These are phyloP conservation scores for Brassica napus DNA, from an alignment of 345 rosid species.

Conservation along the genomic window DNA sequence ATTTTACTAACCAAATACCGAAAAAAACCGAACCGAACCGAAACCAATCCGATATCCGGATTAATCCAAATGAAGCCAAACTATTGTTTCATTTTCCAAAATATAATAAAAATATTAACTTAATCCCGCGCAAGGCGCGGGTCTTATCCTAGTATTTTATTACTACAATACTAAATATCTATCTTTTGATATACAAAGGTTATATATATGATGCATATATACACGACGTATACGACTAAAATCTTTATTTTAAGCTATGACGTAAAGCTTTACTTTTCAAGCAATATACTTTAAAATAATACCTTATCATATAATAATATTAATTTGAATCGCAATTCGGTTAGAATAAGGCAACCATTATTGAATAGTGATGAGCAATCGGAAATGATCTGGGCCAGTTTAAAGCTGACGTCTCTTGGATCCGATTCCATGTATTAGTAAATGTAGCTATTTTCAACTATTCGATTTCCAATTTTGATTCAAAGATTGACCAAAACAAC, in stretches of 20 bases:
- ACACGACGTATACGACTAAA: constrained; percentile 21
- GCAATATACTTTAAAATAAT: neutral
- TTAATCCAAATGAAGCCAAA: no score
- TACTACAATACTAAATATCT: constrained; percentile 14
- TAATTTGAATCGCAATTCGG: constrained; percentile 4
- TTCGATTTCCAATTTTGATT: neutral
- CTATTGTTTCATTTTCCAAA: no score
- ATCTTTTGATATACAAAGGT: neutral
- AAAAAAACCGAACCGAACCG: no score
- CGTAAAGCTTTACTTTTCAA: constrained; percentile 6
- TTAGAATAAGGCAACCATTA: neutral
- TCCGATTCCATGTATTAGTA: neutral
- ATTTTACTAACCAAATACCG: no score
- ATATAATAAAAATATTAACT: no score
- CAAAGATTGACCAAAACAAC: neutral
- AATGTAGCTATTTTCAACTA: constrained; percentile 6
- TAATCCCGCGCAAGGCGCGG: no score
- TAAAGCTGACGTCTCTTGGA: constrained; percentile 7
- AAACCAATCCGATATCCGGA: no score
- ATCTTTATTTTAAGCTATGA: constrained; percentile 19
- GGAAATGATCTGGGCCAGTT: neutral
- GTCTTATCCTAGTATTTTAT: no score
- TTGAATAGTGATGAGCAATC: neutral
- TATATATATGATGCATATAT: constrained; percentile 5
- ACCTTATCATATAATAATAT: neutral